phyloP scores from a whole-genome alignment of 805 yeast genomes.

The Cyberlindnera maclurae region DNA sequence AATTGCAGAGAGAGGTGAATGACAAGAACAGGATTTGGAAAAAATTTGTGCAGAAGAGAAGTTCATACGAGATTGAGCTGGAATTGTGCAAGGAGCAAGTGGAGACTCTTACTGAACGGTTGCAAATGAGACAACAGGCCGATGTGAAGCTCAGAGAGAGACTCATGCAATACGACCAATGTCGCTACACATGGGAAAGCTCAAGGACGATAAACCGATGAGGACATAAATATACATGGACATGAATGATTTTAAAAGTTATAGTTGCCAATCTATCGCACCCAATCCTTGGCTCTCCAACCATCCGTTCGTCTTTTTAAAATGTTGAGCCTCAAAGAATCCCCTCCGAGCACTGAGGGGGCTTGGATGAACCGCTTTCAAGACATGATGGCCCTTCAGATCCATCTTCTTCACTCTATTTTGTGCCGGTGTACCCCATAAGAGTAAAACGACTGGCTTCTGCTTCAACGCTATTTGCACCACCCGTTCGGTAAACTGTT shows the following conservation, averaged over 20 bases:
- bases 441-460: constrained; percentile 12
- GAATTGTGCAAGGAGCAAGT: constrained; percentile 14
- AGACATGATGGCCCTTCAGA: constrained; percentile 31
- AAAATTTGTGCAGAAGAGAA: constrained; percentile 5
- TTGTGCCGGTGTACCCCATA: constrained; percentile 41
- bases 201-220: not conserved
- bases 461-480: constrained; percentile 52
- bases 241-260: not conserved
- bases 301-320: constrained; percentile 75
- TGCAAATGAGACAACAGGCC: constrained; percentile 14
- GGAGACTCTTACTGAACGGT: constrained; percentile 7
- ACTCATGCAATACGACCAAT: constrained; percentile 10
- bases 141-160: constrained; percentile 18
- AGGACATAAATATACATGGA: not conserved
- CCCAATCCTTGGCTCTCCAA: constrained; percentile 33
- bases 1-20: not conserved
- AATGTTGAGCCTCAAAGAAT: constrained; percentile 73
- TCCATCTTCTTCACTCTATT: constrained; percentile 27
- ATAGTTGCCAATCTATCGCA: constrained; percentile 58
- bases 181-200: not conserved
- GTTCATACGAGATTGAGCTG: constrained; percentile 10
- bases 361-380: constrained; percentile 86
- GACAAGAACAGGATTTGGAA: constrained; percentile 5
- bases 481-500: constrained; percentile 70
- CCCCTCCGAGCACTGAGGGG: constrained; percentile 90